These are phyloP conservation scores for Acanthamoeba lenticulata DNA, from an alignment of 208 protist genomes.

Conservation along the genomic window DNA sequence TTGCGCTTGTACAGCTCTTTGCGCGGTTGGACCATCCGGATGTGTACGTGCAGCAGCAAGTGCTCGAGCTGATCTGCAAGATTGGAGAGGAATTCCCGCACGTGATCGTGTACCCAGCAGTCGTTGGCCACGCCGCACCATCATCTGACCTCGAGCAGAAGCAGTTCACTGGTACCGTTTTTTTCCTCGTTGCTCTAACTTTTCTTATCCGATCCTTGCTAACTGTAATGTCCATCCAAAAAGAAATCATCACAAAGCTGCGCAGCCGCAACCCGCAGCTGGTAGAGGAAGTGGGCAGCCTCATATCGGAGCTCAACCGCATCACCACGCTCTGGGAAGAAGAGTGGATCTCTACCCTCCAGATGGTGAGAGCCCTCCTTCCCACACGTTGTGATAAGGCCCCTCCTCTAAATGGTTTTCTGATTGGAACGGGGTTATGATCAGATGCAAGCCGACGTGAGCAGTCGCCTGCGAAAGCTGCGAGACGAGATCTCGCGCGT, in stretches of 20 bases:
- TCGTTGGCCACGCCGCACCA: conserved; percentile 3
- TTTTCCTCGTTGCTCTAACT: not conserved
- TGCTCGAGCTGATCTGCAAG: conserved; percentile 65
- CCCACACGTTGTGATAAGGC: not conserved
- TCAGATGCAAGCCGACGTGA: conserved; percentile 66
- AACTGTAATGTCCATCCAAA: not conserved
- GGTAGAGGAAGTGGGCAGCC: conserved; percentile 57
- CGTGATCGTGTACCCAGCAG: conserved; percentile 70
- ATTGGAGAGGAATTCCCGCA: conserved; percentile 71
- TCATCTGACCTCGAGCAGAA: conserved; percentile 40
- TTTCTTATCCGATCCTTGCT: not conserved
- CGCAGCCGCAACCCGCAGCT: conserved; percentile 59
- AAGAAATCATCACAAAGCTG: conserved; percentile 32
- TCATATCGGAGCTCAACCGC: conserved; percentile 76
- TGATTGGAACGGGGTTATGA: no score
- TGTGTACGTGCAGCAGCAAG: conserved; percentile 33
- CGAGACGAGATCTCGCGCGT: conserved; percentile 65
- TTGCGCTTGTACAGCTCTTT: conserved; percentile 64
- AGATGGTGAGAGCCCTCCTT: not conserved
- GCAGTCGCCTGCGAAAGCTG: not conserved
- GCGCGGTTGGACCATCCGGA: conserved; percentile 64
- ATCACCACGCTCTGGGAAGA: conserved; percentile 83
- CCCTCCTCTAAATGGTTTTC: not conserved
- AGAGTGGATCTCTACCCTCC: conserved; percentile 45
- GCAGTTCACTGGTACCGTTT: not conserved